Percentiles rank a stretch among this genome's conserved stretches.
Evolutionary conservation across 441 rosid species (phyloP).

Genomic region (Bocquillonia castaneifolia): DNA sequence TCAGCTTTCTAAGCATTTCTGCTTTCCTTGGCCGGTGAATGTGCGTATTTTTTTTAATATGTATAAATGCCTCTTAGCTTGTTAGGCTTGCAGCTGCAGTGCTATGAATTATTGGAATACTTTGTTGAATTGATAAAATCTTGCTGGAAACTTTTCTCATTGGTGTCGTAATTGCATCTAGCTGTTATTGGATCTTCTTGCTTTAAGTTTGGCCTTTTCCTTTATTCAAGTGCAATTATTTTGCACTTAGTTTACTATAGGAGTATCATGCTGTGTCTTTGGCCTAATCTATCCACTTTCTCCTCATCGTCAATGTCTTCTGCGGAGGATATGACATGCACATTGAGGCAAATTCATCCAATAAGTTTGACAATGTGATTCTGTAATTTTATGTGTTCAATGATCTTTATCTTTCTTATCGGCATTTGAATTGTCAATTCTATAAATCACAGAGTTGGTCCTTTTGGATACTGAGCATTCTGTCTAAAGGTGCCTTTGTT

Average conservation of each 20-base stretch:
- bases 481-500: background rate
- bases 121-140: background rate
- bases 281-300: background rate
- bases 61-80: background rate
- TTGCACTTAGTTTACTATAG: background rate
- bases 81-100: background rate
- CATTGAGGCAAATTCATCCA: background rate
- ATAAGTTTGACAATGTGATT: background rate
- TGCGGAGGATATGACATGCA: background rate
- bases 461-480: background rate
- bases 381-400: background rate
- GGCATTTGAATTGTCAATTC: background rate
- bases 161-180: background rate
- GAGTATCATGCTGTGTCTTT: background rate
- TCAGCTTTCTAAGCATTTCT: conserved; percentile 59
- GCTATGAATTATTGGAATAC: background rate
- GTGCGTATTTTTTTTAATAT: conserved; percentile 2
- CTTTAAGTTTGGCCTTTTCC: too few relatives aligned
- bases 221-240: too few relatives aligned
- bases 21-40: conserved; percentile 66
- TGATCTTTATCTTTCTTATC: background rate
- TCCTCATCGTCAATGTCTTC: background rate
- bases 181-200: background rate
- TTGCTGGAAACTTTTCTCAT: background rate
- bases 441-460: too few relatives aligned